phyloP scores from a whole-genome alignment of 1,284 basidiomycete genomes.

The Stygiomarasmius scandens region DNA sequence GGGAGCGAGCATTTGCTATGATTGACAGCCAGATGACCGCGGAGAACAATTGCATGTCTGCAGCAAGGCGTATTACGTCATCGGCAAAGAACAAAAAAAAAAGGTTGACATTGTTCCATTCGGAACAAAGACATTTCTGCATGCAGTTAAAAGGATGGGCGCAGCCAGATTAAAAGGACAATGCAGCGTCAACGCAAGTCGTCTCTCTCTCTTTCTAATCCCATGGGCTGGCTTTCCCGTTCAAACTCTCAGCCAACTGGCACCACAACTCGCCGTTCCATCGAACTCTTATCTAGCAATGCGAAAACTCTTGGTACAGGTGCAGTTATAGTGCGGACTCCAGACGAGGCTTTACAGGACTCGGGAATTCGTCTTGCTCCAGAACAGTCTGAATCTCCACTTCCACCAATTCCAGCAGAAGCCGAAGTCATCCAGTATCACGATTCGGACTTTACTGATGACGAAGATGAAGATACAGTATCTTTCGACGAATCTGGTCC shows the following conservation, averaged over 20 bases:
- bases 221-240: constrained; percentile 55
- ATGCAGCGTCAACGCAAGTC: constrained; percentile 23
- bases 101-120: constrained; percentile 2
- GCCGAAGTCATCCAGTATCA: not conserved
- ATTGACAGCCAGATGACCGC: too few relatives aligned
- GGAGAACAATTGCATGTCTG: too few relatives aligned
- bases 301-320: constrained; percentile 43
- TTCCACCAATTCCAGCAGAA: constrained; percentile 51
- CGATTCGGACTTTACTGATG: constrained; percentile 16
- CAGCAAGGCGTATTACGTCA: too few relatives aligned
- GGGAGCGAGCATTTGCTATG: too few relatives aligned
- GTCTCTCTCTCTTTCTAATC: constrained; percentile 43
- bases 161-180: too few relatives aligned
- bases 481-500: constrained; percentile 19
- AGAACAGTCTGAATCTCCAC: constrained; percentile 30
- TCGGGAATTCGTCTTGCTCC: constrained; percentile 37
- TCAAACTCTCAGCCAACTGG: constrained; percentile 28
- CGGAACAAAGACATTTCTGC: too few relatives aligned
- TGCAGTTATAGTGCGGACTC: constrained; percentile 65
- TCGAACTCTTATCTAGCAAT: constrained; percentile 59
- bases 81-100: constrained; percentile 15
- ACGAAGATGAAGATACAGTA: constrained; percentile 5
- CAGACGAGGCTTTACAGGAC: constrained; percentile 67
- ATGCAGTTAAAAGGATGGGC: too few relatives aligned
- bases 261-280: constrained; percentile 37